phyloP scores from a whole-genome alignment of 345 rosid genomes.

The Psidium friedrichsthalianum region DNA sequence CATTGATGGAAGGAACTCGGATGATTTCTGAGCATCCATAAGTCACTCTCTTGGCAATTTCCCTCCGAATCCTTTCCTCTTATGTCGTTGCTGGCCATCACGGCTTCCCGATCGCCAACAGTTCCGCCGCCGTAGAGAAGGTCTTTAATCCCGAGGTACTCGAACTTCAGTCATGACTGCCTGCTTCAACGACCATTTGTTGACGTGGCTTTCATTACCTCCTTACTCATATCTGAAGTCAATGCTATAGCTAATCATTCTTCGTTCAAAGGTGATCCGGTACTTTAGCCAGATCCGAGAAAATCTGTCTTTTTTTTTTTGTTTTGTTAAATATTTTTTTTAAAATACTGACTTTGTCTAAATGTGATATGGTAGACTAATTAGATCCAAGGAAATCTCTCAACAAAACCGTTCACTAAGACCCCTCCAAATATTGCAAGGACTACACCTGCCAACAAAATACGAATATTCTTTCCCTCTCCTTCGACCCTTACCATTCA shows the following conservation, averaged over 20 bases:
- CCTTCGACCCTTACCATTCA: not conserved
- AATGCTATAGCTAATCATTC: not conserved
- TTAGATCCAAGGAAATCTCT: not conserved
- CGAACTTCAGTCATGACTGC: accelerated
- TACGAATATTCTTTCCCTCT: not conserved
- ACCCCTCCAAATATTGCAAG: not conserved
- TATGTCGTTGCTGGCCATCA: accelerated
- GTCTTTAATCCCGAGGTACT: accelerated
- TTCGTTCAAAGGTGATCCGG: not conserved
- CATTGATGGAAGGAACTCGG: not conserved
- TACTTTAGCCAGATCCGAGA: too few relatives aligned
- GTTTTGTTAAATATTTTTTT: too few relatives aligned
- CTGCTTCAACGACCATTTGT: accelerated
- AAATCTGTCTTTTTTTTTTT: too few relatives aligned
- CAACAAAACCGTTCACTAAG: not conserved
- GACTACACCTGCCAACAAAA: not conserved
- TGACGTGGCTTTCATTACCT: not conserved
- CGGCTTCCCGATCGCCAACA: not conserved
- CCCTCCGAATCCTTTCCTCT: not conserved
- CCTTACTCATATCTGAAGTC: accelerated
- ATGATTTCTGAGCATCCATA: too few relatives aligned
- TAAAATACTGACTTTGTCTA: not conserved
- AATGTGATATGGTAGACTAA: accelerated
- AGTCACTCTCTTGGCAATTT: not conserved
- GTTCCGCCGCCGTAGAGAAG: accelerated